Evolutionary conservation across 139 green algal species (phyloP).

Genomic region (Micractinium conductrix): DNA sequence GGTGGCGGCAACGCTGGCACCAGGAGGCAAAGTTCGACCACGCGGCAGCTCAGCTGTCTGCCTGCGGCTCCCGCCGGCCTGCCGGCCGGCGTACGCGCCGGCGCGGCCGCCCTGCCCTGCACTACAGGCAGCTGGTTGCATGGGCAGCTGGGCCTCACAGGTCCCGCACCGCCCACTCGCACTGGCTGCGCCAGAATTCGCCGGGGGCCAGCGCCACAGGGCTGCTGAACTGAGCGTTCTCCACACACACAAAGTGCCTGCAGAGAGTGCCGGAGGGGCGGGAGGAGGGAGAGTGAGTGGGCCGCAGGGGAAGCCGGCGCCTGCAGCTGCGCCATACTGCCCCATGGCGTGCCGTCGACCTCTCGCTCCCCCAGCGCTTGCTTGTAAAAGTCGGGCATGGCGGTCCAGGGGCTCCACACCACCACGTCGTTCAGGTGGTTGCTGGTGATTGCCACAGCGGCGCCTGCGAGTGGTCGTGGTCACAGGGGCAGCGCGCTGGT

Average conservation of each 20-base stretch:
- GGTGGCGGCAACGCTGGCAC: no score
- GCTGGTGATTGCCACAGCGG: conserved; percentile 61
- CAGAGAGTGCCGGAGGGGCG: no score
- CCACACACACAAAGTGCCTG: conserved; percentile 66
- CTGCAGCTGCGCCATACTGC: no score
- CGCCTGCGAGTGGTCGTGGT: conserved; percentile 39
- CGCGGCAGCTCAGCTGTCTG: no score
- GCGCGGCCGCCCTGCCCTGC: no score
- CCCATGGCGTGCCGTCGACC: no score
- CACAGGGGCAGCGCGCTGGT: background rate
- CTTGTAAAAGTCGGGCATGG: conserved; percentile 79
- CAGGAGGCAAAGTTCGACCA: no score
- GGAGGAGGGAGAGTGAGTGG: no score
- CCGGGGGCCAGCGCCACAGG: conserved; percentile 65
- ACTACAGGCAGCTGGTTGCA: background rate
- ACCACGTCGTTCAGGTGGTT: conserved; percentile 56
- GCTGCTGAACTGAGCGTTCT: conserved; percentile 78
- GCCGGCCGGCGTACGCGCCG: no score
- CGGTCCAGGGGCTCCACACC: conserved; percentile 69
- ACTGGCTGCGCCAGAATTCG: conserved; percentile 62
- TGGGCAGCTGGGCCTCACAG: background rate
- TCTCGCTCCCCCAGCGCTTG: no score
- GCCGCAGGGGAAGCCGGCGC: no score
- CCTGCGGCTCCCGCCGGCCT: no score
- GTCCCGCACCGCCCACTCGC: conserved; percentile 25